These are phyloP conservation scores for Dioscorea dumetorum DNA, from an alignment of 106 monocot genomes.

Conservation along the genomic window DNA sequence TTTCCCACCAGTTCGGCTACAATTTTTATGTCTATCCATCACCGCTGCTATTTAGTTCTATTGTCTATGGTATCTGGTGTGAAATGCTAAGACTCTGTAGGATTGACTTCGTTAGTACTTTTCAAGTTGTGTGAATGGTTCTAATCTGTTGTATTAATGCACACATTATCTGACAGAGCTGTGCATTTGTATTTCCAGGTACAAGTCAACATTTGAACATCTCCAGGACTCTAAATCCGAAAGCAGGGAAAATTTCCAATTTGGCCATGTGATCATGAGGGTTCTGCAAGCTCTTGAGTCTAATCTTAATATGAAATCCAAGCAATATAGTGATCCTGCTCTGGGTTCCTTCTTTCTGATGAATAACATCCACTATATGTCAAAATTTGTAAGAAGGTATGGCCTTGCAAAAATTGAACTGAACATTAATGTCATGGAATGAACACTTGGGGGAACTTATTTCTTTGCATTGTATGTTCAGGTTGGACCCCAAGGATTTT, in stretches of 20 bases:
- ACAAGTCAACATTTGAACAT: slow-evolving; percentile 72
- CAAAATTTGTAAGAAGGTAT: slow-evolving; percentile 73
- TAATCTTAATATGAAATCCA: slow-evolving; percentile 69
- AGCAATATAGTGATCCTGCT: slow-evolving; percentile 75
- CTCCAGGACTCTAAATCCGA: slow-evolving; percentile 56
- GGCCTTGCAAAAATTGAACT: not conserved
- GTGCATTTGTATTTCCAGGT: slow-evolving; percentile 25
- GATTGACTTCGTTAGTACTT: too few species aligned
- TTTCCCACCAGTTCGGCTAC: too few species aligned
- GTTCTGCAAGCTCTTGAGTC: slow-evolving; percentile 76
- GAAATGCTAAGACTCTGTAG: too few species aligned
- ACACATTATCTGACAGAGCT: not conserved
- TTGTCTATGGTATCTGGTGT: too few species aligned
- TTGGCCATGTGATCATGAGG: slow-evolving; percentile 57
- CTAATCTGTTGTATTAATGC: not conserved
- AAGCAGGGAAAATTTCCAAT: slow-evolving; percentile 35
- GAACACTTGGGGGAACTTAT: not conserved
- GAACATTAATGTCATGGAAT: not conserved
- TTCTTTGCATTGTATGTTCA: slow-evolving; percentile 11
- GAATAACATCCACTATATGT: slow-evolving; percentile 83
- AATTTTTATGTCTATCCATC: too few species aligned
- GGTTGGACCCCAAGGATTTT: slow-evolving; percentile 80
- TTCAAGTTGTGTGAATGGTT: too few species aligned
- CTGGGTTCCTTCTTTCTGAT: slow-evolving; percentile 60
- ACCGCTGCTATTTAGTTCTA: too few species aligned